phyloP scores from a whole-genome alignment of 495 filamentous ascomycete genomes.

The Beverwykella pulmonaria region DNA sequence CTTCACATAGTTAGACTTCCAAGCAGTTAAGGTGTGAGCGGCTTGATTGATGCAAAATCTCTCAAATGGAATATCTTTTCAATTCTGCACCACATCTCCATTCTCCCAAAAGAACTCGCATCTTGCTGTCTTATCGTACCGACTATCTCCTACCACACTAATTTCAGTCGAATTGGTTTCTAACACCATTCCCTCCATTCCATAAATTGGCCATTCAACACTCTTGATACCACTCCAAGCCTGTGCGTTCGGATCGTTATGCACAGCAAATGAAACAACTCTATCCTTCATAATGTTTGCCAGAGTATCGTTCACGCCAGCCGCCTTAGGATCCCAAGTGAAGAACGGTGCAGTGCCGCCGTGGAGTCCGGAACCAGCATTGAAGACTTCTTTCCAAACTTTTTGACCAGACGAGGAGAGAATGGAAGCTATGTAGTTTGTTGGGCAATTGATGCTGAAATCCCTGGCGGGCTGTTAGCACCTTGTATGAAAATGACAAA shows the following conservation, averaged over 20 bases:
- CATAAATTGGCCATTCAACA: conserved; percentile 16
- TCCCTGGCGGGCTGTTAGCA: conserved; percentile 6
- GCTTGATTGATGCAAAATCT: too few species aligned
- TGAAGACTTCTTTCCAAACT: conserved; percentile 24
- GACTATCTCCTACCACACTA: neutral
- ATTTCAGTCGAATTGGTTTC: conserved; percentile 11
- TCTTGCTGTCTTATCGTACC: conserved; percentile 8
- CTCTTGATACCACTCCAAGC: conserved; percentile 7
- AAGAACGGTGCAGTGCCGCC: conserved; percentile 12
- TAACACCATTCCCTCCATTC: neutral
- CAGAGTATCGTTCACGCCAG: conserved; percentile 8
- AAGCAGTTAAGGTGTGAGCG: too few species aligned
- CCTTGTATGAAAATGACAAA: neutral
- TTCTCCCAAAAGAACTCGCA: conserved; percentile 15
- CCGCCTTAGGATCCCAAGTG: neutral
- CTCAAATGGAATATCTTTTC: too few species aligned
- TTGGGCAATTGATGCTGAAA: conserved; percentile 25
- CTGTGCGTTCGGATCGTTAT: conserved; percentile 21
- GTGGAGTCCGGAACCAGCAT: conserved; percentile 15
- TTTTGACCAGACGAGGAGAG: neutral
- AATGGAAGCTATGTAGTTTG: conserved; percentile 18
- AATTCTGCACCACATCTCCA: conserved; percentile 19
- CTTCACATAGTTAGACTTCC: too few species aligned
- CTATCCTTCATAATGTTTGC: conserved; percentile 25
- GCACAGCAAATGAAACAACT: conserved; percentile 10